Percentiles rank a stretch among this genome's conserved stretches.
Evolutionary conservation across 805 yeast genomes (phyloP).

Genomic region (Candida namnaoensis): DNA sequence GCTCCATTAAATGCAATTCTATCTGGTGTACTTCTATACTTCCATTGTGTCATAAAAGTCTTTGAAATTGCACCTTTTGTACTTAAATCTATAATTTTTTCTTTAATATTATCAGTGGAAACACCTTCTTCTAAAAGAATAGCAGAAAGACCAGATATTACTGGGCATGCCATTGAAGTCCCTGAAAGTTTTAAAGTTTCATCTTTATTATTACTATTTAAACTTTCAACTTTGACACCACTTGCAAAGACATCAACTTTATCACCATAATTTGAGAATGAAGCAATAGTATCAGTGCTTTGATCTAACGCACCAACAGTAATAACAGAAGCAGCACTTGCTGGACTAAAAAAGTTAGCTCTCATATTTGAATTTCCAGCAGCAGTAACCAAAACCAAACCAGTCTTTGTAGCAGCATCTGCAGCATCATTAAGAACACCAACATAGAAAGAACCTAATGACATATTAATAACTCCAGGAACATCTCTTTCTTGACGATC

Average conservation of each 20-base stretch:
- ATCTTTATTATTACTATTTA: slow-evolving; percentile 24
- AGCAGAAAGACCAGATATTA: slow-evolving; percentile 59
- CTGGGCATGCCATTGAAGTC: slow-evolving; percentile 77
- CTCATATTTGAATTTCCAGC: slow-evolving; percentile 77
- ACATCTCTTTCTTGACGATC: slow-evolving; percentile 30
- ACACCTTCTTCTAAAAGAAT: slow-evolving; percentile 45
- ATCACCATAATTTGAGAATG: slow-evolving; percentile 81
- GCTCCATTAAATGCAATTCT: slow-evolving; percentile 30
- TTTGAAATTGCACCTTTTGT: slow-evolving; percentile 25
- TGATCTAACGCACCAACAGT: slow-evolving; percentile 89
- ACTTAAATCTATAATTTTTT: slow-evolving; percentile 31
- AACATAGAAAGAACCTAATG: slow-evolving; percentile 68
- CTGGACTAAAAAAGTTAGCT: slow-evolving; percentile 80
- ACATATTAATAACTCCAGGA: slow-evolving; percentile 65
- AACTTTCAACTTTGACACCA: slow-evolving; percentile 60
- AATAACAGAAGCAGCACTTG: slow-evolving; percentile 60
- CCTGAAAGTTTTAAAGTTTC: slow-evolving; percentile 40
- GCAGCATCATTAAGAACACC: slow-evolving; percentile 64
- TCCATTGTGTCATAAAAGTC: slow-evolving; percentile 24
- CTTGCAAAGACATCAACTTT: slow-evolving; percentile 81
- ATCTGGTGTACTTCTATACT: slow-evolving; percentile 44
- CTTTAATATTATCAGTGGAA: slow-evolving; percentile 28
- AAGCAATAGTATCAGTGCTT: slow-evolving; percentile 53
- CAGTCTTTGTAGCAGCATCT: slow-evolving; percentile 62
- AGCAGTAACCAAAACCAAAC: slow-evolving; percentile 66